Evolutionary conservation across 2,329 filamentous ascomycete genomes (phyloP).

Genomic region (Colletotrichum limetticola): DNA sequence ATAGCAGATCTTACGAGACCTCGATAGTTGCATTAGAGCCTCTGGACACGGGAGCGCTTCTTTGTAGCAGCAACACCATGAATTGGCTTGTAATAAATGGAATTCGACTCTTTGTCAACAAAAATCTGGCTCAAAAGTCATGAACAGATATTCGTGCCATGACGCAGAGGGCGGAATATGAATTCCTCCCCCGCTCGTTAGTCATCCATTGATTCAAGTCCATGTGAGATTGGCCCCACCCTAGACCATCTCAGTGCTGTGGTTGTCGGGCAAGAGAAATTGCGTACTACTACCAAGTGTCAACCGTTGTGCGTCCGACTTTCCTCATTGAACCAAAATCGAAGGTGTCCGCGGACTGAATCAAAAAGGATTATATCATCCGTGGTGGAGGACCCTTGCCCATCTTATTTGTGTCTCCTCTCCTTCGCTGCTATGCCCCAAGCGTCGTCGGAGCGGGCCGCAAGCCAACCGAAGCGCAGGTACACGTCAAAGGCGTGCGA

Average conservation of each 20-base stretch:
- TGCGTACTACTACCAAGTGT: not conserved
- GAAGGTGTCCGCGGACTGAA: not conserved
- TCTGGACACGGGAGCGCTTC: too few species aligned
- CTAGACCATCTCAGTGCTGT: not conserved
- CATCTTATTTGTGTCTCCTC: not conserved
- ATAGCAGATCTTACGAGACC: too few species aligned
- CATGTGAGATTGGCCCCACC: conserved; percentile 21
- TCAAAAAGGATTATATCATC: not conserved
- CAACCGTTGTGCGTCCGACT: not conserved
- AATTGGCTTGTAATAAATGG: not conserved
- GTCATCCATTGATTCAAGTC: not conserved
- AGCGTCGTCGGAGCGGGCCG: conserved; percentile 24
- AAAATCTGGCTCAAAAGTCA: not conserved
- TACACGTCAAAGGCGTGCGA: conserved; percentile 46
- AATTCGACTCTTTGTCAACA: not conserved
- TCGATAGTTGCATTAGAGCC: too few species aligned
- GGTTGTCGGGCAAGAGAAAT: not conserved
- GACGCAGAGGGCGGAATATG: conserved; percentile 27
- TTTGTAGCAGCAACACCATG: too few species aligned
- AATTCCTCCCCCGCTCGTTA: conserved; percentile 23
- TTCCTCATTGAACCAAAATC: not conserved
- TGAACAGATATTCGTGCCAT: conserved; percentile 11
- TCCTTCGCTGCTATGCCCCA: conserved; percentile 17
- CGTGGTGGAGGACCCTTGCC: conserved; percentile 17
- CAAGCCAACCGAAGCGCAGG: conserved; percentile 32